Evolutionary conservation across 1,284 basidiomycete genomes (phyloP).

Genomic region (Bothia castanella): DNA sequence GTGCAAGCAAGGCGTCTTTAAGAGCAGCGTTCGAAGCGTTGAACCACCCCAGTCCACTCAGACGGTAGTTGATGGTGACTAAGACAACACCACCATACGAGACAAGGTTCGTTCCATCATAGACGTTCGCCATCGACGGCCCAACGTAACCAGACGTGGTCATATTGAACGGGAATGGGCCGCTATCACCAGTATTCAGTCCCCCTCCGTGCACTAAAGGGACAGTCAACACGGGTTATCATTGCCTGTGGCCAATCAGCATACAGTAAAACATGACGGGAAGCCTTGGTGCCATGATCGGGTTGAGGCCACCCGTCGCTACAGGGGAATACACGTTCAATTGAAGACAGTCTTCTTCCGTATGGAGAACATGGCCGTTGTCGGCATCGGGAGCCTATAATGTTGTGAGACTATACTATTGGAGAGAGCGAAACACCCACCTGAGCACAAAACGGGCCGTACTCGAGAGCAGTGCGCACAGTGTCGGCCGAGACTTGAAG

Average conservation of each 20-base stretch:
- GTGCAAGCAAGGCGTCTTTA: conserved; percentile 21
- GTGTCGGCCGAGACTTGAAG: conserved; percentile 4
- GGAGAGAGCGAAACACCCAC: background rate
- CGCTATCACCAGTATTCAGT: conserved; percentile 12
- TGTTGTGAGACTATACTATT: background rate
- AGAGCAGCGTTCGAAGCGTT: conserved; percentile 22
- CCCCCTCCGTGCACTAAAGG: conserved; percentile 18
- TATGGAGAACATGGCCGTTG: conserved; percentile 5
- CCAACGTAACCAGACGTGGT: too few species aligned
- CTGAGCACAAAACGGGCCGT: conserved; percentile 19
- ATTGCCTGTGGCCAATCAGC: background rate
- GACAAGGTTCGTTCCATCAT: conserved; percentile 22
- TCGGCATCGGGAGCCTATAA: conserved; percentile 7
- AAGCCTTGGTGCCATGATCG: background rate
- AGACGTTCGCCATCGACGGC: conserved; percentile 16
- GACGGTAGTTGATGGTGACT: conserved; percentile 37
- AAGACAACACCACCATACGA: conserved; percentile 31
- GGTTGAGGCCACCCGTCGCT: background rate
- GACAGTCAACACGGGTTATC: background rate
- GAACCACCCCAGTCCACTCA: conserved; percentile 26
- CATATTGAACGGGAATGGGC: conserved; percentile 11
- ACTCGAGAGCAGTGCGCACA: conserved; percentile 3
- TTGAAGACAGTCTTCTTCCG: conserved; percentile 16
- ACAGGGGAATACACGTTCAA: conserved; percentile 19
- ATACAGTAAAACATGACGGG: conserved; percentile 23